A percentile compares a stretch with the other conserved stretches of the same genome.
Evolutionary conservation across 2,329 filamentous ascomycete species (phyloP).

Genomic region (Verticillium isaacii): DNA sequence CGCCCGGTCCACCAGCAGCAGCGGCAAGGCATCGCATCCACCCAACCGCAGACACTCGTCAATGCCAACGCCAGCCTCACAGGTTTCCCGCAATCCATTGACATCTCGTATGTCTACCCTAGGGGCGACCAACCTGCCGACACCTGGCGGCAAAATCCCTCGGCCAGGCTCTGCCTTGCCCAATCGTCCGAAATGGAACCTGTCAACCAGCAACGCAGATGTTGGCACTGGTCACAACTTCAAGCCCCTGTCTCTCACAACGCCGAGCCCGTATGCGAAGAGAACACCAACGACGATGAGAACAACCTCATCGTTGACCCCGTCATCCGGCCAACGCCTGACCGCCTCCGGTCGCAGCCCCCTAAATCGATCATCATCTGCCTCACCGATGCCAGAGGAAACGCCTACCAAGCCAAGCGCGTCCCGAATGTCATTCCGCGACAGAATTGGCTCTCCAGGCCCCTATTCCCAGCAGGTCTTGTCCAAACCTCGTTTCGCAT

Average conservation of each 20-base stretch:
- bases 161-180: constrained; percentile 41
- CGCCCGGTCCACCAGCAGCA: constrained; percentile 41
- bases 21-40: constrained; percentile 41
- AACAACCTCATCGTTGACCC: constrained; percentile 36
- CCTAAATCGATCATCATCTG: constrained; percentile 38
- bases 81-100: constrained; percentile 34
- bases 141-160: constrained; percentile 28
- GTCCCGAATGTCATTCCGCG: constrained; percentile 48
- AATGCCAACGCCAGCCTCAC: constrained; percentile 38
- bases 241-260: constrained; percentile 56
- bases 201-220: constrained; percentile 57
- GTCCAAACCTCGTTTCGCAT: constrained; percentile 37
- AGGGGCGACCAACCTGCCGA: constrained; percentile 44
- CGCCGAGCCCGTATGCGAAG: constrained; percentile 53
- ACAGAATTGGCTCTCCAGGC: constrained; percentile 45
- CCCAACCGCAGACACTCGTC: constrained; percentile 41
- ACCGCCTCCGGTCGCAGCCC: constrained; percentile 46
- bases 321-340: constrained; percentile 31
- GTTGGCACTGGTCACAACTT: constrained; percentile 66
- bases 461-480: constrained; percentile 41
- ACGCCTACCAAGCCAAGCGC: constrained; percentile 38
- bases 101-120: constrained; percentile 41
- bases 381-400: constrained; percentile 41
- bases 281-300: constrained; percentile 33
- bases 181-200: constrained; percentile 69